A percentile compares a stretch with the other conserved stretches of the same genome.
Evolutionary conservation across 345 rosid genomes (phyloP).

Genomic region (Noccaea caerulescens): DNA sequence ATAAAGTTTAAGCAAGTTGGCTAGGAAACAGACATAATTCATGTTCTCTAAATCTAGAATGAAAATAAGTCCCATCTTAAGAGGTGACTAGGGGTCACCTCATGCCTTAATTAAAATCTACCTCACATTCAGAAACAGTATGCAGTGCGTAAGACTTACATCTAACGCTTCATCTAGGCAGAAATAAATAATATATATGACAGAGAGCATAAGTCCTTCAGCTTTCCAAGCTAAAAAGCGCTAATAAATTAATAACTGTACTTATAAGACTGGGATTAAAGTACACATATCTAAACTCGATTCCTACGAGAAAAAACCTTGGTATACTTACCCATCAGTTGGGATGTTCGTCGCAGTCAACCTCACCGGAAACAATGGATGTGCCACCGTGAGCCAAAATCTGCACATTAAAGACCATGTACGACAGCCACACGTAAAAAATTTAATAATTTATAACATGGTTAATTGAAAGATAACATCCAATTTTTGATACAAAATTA

Average conservation of each 20-base stretch:
- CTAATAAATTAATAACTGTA: conserved; percentile 5
- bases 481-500: background rate
- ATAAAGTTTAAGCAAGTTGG: conserved; percentile 4
- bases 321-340: conserved; percentile 75
- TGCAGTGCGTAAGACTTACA: conserved; percentile 9
- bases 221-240: background rate
- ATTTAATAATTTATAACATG: background rate
- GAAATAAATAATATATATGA: background rate
- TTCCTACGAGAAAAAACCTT: background rate
- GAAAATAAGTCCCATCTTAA: conserved; percentile 21
- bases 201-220: conserved; percentile 14
- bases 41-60: conserved; percentile 11
- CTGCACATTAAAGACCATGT: conserved; percentile 50
- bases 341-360: conserved; percentile 58
- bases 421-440: background rate
- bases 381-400: conserved; percentile 66
- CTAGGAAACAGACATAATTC: conserved; percentile 4
- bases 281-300: background rate
- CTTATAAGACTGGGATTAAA: background rate
- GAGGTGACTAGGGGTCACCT: conserved; percentile 15
- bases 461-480: background rate
- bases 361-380: conserved; percentile 72
- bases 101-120: conserved; percentile 9
- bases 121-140: conserved; percentile 22
- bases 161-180: conserved; percentile 16